Evolutionary conservation across 495 filamentous ascomycete genomes (phyloP).

Genomic region (Aspergillus heteromorphus): DNA sequence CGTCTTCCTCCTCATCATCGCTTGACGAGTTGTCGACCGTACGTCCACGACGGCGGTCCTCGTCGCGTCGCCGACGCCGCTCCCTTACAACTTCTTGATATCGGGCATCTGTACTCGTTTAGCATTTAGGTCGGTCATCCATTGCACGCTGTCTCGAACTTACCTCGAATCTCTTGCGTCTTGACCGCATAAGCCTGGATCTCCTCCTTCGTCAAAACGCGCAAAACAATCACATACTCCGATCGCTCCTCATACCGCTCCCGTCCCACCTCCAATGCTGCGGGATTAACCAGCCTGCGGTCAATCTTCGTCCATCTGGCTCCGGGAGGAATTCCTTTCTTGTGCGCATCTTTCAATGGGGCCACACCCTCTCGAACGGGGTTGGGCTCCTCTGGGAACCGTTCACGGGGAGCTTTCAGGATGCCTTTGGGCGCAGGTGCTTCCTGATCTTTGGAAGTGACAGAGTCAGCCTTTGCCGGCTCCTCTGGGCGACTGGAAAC

Average conservation of each 20-base stretch:
- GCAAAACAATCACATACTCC: conserved; percentile 79
- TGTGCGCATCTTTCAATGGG: conserved; percentile 72
- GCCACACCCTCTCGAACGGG: conserved; percentile 84
- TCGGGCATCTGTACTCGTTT: conserved; percentile 26
- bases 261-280: conserved; percentile 66
- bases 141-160: not conserved
- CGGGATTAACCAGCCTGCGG: conserved; percentile 75
- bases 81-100: conserved; percentile 33
- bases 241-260: conserved; percentile 77
- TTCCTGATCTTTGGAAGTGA: conserved; percentile 31
- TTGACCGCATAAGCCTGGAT: conserved; percentile 72
- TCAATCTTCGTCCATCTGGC: conserved; percentile 89
- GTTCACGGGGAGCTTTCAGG: conserved; percentile 63
- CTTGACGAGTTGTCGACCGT: conserved; percentile 31
- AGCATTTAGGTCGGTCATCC: not conserved
- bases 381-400: conserved; percentile 74
- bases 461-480: conserved; percentile 24
- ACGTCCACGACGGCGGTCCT: conserved; percentile 29
- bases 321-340: conserved; percentile 67
- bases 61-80: conserved; percentile 28
- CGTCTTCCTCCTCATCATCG: conserved; percentile 36
- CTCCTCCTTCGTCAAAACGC: conserved; percentile 74
- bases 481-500: conserved; percentile 14
- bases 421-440: conserved; percentile 55
- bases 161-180: conserved; percentile 74